Base-by-base conservation (phyloP, 2,329 filamentous ascomycete species). In the Purpureocillium takamizusanense region DNA sequence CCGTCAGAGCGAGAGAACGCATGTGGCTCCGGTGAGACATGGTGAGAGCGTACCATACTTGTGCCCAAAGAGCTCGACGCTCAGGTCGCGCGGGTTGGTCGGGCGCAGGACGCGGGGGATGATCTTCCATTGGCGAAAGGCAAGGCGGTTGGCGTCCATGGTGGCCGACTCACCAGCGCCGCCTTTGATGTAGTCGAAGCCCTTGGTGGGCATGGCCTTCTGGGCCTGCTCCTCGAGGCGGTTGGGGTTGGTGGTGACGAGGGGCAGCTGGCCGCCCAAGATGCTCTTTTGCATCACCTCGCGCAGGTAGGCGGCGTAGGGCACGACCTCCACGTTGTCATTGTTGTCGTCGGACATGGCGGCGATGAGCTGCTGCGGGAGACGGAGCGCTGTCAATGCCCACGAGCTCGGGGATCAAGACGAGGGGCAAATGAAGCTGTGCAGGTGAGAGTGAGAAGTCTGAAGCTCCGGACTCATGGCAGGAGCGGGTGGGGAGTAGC, bases 171-270 rank as follows among this genome's bases (percentile, higher is more conserved):
- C 75, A 2, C 78, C 76, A 1, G 78, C 78, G 7, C 74, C 76
- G n/a, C 78, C 76, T 13, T 68, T 62, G 17, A 81, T 70, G 57
- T 82, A 83, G 44, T 73, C 73, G 51, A 72, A 81, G 7, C 68
- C 62, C 10, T 66, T 62, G 2, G 58, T 54, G 15, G 59, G 55
- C 56, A 81, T 63, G 12, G 53, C 56, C 38, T 66, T 57, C 37
- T 61, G 62, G 2, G 78, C 78, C 47, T 77, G 69, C 21, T 65
- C 62, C 48, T 80, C 70, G 4, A 81, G 63, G 38, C 65, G 63
- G 44, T 70, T 74, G 7, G 75, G 70, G 38, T 81, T 70, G 2
- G 76, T 81, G 1, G 76, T 80, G 33, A 78, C 66, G 23, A 60
- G 56, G 11, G 76, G 74, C 13, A 63, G 53, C 33, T 62, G 52